phyloP scores from a whole-genome alignment of 2,329 filamentous ascomycete genomes.

The Colletotrichum australisinense region DNA sequence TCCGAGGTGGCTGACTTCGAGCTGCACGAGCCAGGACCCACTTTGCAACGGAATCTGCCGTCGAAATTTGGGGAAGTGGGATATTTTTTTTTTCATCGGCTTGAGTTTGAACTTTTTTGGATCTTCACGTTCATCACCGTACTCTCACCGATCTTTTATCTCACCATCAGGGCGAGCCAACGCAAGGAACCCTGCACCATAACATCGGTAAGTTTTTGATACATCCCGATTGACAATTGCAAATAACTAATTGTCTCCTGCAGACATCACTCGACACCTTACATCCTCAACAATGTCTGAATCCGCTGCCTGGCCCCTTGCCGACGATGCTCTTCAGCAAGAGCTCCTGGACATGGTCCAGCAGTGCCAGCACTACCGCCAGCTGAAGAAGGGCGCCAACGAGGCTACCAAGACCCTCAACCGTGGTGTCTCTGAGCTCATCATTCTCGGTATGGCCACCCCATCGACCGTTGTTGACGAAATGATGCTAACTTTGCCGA shows the following conservation, averaged over 20 bases:
- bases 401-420: slow-evolving; percentile 86
- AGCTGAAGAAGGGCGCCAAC: slow-evolving; percentile 81
- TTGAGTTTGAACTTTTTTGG: slow-evolving; percentile 9
- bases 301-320: slow-evolving; percentile 72
- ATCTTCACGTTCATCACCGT: slow-evolving; percentile 19
- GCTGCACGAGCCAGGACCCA: background rate
- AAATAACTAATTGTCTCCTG: background rate
- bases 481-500: background rate
- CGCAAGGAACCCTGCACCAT: slow-evolving; percentile 68
- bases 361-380: slow-evolving; percentile 75
- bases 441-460: slow-evolving; percentile 68
- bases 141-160: slow-evolving; percentile 7
- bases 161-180: slow-evolving; percentile 65
- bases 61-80: slow-evolving; percentile 30
- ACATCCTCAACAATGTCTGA: slow-evolving; percentile 32
- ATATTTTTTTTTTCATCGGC: slow-evolving; percentile 35
- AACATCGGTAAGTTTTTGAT: slow-evolving; percentile 3
- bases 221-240: background rate
- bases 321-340: slow-evolving; percentile 80
- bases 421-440: slow-evolving; percentile 89
- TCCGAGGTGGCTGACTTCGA: background rate
- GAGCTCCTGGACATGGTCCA: slow-evolving; percentile 87
- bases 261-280: slow-evolving; percentile 20
- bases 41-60: slow-evolving; percentile 22
- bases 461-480: background rate